These are phyloP conservation scores for Lachancea lanzarotensis DNA, from an alignment of 805 yeast species.

Conservation along the genomic window DNA sequence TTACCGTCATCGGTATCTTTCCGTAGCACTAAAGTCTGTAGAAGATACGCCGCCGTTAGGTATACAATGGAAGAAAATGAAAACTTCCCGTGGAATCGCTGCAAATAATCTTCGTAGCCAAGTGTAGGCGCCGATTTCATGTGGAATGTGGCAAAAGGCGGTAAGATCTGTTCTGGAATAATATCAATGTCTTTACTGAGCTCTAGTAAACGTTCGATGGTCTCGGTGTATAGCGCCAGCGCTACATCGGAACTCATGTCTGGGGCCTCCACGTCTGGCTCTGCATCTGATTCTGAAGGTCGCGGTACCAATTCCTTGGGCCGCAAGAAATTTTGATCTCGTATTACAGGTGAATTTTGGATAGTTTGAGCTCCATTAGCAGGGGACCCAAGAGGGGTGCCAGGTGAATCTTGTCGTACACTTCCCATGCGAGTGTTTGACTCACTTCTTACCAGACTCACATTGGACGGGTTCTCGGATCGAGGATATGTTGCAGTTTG, in stretches of 20 bases:
- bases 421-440: not conserved
- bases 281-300: not conserved
- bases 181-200: not conserved
- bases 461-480: slow-evolving; percentile 6
- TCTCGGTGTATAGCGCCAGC: slow-evolving; percentile 3
- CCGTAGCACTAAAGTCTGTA: slow-evolving; percentile 19
- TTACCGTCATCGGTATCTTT: slow-evolving; percentile 5
- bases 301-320: not conserved
- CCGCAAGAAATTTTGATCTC: not conserved
- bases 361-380: slow-evolving; percentile 1
- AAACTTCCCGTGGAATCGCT: slow-evolving; percentile 29
- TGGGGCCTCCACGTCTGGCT: not conserved
- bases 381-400: not conserved
- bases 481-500: slow-evolving; percentile 7
- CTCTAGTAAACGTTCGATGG: slow-evolving; percentile 1
- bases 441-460: not conserved
- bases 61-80: slow-evolving; percentile 24
- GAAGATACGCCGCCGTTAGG: slow-evolving; percentile 21
- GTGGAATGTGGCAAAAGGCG: slow-evolving; percentile 11
- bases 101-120: slow-evolving; percentile 19
- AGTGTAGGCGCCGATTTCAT: slow-evolving; percentile 30
- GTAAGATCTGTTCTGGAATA: not conserved
- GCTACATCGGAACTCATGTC: slow-evolving; percentile 6
- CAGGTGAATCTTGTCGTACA: not conserved
- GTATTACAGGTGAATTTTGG: slow-evolving; percentile 1